Conservation (phyloP, 2,329 filamentous ascomycete species). For the Pleoardoris graminearum region DNA sequence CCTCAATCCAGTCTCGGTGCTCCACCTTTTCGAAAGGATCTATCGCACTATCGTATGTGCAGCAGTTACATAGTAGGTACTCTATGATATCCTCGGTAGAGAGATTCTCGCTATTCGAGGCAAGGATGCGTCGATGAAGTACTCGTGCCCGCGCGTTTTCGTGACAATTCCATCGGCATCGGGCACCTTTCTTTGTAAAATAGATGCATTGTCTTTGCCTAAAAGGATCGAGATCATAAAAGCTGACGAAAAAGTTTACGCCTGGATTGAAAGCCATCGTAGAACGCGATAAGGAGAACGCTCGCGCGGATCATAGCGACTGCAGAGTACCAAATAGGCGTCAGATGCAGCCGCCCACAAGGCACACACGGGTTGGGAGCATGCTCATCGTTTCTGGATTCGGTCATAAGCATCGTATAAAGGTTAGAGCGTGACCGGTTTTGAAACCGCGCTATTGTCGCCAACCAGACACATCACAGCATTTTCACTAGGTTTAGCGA, state of each 20-base stretch:
- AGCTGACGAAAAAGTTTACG: conserved; percentile 9
- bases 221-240: conserved; percentile 10
- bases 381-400: too few species aligned
- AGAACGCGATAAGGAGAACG: too few species aligned
- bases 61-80: conserved; percentile 11
- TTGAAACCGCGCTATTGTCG: too few species aligned
- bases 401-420: too few species aligned
- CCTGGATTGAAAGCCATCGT: conserved; percentile 5
- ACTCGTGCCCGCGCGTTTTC: conserved; percentile 7
- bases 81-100: conserved; percentile 8
- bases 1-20: conserved; percentile 8
- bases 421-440: too few species aligned
- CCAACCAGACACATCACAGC: too few species aligned
- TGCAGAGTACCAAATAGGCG: too few species aligned
- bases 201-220: conserved; percentile 9
- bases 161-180: conserved; percentile 8
- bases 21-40: neutral
- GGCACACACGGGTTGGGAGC: too few species aligned
- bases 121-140: conserved; percentile 6
- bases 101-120: conserved; percentile 1
- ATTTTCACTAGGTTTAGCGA: too few species aligned
- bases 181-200: conserved; percentile 3
- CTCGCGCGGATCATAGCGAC: too few species aligned
- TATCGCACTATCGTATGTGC: too few species aligned
- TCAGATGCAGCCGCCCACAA: too few species aligned